phyloP scores from a whole-genome alignment of 495 filamentous ascomycete genomes.

The Aspergillus indologenus region DNA sequence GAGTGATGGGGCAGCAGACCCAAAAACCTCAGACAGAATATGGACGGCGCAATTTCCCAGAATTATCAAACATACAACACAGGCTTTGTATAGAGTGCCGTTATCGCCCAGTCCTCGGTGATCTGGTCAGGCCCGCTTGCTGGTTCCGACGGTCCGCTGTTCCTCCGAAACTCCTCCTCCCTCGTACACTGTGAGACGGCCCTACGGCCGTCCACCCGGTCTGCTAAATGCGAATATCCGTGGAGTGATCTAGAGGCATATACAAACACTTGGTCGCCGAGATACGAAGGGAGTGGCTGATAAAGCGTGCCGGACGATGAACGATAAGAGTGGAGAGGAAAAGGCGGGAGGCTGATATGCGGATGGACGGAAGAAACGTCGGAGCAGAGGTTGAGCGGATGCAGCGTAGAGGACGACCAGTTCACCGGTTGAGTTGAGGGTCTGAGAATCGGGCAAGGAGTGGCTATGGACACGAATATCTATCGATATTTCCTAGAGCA shows the following conservation, averaged over 20 bases:
- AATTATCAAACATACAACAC: conserved; percentile 10
- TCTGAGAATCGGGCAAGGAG: background rate
- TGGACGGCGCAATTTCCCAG: conserved; percentile 3
- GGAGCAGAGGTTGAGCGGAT: background rate
- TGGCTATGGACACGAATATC: background rate
- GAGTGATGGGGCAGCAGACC: conserved; percentile 14
- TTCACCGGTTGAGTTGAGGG: background rate
- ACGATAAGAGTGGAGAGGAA: conserved; percentile 1
- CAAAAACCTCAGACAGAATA: conserved; percentile 8
- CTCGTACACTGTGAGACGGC: conserved; percentile 44
- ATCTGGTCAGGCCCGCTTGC: background rate
- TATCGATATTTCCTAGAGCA: background rate
- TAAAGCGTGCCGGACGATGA: background rate
- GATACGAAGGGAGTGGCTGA: background rate
- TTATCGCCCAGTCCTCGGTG: background rate
- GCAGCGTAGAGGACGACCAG: background rate
- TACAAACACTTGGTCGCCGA: conserved; percentile 4
- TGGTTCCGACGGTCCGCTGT: conserved; percentile 9
- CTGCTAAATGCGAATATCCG: conserved; percentile 24
- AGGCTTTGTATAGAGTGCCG: background rate
- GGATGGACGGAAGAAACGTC: background rate
- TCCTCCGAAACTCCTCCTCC: conserved; percentile 32
- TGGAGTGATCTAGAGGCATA: conserved; percentile 21
- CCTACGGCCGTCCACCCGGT: conserved; percentile 46
- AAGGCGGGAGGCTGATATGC: conserved; percentile 3